phyloP scores from a whole-genome alignment of 345 rosid genomes.

The Hibiscus syriacus region DNA sequence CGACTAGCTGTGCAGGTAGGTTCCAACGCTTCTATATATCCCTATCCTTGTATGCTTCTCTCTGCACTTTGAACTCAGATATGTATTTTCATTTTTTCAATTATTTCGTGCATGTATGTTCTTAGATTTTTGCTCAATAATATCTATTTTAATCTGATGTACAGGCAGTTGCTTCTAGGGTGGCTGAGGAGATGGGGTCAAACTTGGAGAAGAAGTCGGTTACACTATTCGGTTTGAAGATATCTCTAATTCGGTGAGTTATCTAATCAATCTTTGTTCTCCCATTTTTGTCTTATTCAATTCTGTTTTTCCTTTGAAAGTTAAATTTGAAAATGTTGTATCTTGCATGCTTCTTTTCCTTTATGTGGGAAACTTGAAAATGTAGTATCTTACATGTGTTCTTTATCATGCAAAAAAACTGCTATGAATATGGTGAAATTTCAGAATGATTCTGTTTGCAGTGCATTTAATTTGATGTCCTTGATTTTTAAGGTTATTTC shows the following conservation, averaged over 20 bases:
- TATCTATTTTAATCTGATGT: background rate
- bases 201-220: conserved; percentile 95
- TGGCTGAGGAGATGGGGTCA: conserved; percentile 93
- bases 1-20: conserved; percentile 89
- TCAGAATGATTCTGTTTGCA: background rate
- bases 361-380: no score
- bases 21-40: background rate
- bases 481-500: conserved; percentile 10
- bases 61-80: background rate
- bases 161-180: conserved; percentile 91
- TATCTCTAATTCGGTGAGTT: conserved; percentile 61
- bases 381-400: no score
- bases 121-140: background rate
- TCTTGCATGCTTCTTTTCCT: no score
- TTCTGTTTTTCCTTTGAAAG: background rate
- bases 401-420: no score
- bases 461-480: background rate
- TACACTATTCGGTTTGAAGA: conserved; percentile 91
- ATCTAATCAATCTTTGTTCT: conserved; percentile 6
- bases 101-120: background rate
- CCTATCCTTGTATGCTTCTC: background rate
- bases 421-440: background rate
- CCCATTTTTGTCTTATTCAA: background rate
- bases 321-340: no score
- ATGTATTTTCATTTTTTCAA: background rate